Evolutionary conservation across 2,329 filamentous ascomycete species (phyloP).

Genomic region (Colletotrichum gigasporum): DNA sequence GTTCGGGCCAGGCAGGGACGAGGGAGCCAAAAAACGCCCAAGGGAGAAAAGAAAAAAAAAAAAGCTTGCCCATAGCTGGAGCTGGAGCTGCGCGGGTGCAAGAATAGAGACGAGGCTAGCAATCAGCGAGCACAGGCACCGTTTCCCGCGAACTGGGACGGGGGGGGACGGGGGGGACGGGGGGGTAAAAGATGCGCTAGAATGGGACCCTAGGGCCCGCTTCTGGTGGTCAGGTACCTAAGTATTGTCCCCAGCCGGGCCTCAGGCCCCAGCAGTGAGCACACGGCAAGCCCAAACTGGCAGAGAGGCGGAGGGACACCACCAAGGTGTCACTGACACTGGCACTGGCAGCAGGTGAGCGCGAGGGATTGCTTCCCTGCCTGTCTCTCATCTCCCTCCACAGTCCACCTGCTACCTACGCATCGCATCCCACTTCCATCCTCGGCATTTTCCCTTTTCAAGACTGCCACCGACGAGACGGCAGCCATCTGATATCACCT

Average conservation of each 20-base stretch:
- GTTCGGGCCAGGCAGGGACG: background rate
- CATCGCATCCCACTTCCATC: background rate
- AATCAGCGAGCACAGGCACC: background rate
- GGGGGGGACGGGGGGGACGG: background rate
- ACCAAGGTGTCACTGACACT: slow-evolving; percentile 15
- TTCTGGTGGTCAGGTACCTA: slow-evolving; percentile 3
- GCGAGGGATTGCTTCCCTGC: background rate
- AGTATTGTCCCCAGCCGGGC: background rate
- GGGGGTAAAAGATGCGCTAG: slow-evolving; percentile 7
- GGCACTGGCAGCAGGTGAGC: background rate
- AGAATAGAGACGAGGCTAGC: background rate
- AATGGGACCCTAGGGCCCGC: slow-evolving; percentile 10
- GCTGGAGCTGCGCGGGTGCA: background rate
- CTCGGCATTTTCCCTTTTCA: slow-evolving; percentile 16
- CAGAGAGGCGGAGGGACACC: background rate
- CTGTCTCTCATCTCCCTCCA: background rate
- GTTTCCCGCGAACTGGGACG: slow-evolving; percentile 18
- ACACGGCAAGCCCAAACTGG: background rate
- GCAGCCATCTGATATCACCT: background rate
- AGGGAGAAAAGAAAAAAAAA: background rate
- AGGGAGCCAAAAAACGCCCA: background rate
- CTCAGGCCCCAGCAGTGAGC: background rate
- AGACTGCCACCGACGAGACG: slow-evolving; percentile 8
- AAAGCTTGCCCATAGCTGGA: background rate
- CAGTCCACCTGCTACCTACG: no score